Conservation (phyloP, 2,329 filamentous ascomycete genomes). For the Phaeosphaeria sp. region DNA sequence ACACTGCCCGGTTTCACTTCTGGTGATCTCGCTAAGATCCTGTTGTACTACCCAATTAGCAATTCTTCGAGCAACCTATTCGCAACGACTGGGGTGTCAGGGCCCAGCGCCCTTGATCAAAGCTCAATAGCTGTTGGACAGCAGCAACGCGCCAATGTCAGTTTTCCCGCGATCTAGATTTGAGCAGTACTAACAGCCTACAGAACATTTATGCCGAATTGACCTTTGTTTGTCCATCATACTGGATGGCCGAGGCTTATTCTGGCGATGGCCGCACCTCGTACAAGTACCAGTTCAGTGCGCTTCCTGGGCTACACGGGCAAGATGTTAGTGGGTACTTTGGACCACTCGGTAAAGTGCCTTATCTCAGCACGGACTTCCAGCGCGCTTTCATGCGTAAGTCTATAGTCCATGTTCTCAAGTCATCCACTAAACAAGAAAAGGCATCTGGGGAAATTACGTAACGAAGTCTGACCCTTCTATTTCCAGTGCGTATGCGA, state of each 20-base stretch:
- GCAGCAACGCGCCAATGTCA: conserved; percentile 55
- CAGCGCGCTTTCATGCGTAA: conserved; percentile 3
- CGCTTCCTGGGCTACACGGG: conserved; percentile 22
- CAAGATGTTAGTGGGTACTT: conserved; percentile 21
- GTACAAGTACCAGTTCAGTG: conserved; percentile 29
- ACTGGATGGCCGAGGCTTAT: conserved; percentile 62
- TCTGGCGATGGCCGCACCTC: conserved; percentile 3
- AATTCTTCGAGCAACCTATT: conserved; percentile 31
- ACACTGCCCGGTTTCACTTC: conserved; percentile 43
- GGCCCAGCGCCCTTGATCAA: conserved; percentile 59
- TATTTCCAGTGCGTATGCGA: conserved; percentile 11
- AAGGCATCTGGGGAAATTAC: conserved; percentile 26
- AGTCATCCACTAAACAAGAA: conserved; percentile 1
- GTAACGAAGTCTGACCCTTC: conserved; percentile 17
- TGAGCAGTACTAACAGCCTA: neutral
- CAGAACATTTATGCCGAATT: conserved; percentile 61
- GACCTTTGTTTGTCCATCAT: conserved; percentile 62
- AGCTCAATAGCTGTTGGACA: conserved; percentile 59
- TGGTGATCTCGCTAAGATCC: conserved; percentile 47
- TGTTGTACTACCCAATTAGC: conserved; percentile 45
- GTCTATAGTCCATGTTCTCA: neutral
- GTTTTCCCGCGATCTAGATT: neutral
- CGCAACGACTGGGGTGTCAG: conserved; percentile 37
- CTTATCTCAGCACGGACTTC: conserved; percentile 11
- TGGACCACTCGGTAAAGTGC: conserved; percentile 14